These are phyloP conservation scores for Sistotremastrum suecicum DNA, from an alignment of 768 basidiomycete genomes.

Conservation along the genomic window DNA sequence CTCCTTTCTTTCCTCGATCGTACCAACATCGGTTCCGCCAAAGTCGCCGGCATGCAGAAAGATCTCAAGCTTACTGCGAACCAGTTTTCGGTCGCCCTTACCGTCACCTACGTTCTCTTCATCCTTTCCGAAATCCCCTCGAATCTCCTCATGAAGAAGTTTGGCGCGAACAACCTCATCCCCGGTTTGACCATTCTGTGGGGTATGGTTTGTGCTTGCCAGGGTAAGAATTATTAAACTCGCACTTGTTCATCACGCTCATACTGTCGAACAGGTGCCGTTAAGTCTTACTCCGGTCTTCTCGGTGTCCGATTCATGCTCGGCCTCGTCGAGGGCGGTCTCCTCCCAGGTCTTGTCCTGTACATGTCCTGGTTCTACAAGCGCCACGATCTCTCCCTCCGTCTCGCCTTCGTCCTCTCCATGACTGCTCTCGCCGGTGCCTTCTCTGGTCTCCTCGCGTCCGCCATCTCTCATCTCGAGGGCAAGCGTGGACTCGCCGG, in stretches of 20 bases:
- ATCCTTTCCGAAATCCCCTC: slow-evolving; percentile 47
- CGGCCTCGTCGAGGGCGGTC: slow-evolving; percentile 45
- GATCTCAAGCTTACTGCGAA: slow-evolving; percentile 30
- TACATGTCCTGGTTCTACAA: slow-evolving; percentile 18
- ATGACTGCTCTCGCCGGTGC: slow-evolving; percentile 37
- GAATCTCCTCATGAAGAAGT: slow-evolving; percentile 21
- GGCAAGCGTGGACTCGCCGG: slow-evolving; percentile 36
- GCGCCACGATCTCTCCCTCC: slow-evolving; percentile 15
- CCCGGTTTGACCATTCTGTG: slow-evolving; percentile 50
- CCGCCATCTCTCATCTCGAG: slow-evolving; percentile 44
- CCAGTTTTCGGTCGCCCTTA: slow-evolving; percentile 22
- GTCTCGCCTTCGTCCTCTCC: slow-evolving; percentile 28
- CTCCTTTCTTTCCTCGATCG: slow-evolving; percentile 1
- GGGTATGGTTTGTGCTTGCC: slow-evolving; percentile 52
- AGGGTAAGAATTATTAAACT: slow-evolving; percentile 25
- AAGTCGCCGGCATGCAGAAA: slow-evolving; percentile 45
- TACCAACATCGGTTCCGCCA: slow-evolving; percentile 20
- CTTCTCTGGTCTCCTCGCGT: slow-evolving; percentile 51
- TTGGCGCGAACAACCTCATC: slow-evolving; percentile 44
- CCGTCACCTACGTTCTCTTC: slow-evolving; percentile 14
- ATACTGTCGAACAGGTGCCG: slow-evolving; percentile 23
- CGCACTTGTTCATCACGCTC: neutral
- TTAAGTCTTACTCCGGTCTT: slow-evolving; percentile 36
- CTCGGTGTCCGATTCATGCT: slow-evolving; percentile 32
- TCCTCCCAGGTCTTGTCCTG: slow-evolving; percentile 24